Base-by-base conservation (phyloP, 164 flowering plant genomes). In the Vitis cinerea region DNA sequence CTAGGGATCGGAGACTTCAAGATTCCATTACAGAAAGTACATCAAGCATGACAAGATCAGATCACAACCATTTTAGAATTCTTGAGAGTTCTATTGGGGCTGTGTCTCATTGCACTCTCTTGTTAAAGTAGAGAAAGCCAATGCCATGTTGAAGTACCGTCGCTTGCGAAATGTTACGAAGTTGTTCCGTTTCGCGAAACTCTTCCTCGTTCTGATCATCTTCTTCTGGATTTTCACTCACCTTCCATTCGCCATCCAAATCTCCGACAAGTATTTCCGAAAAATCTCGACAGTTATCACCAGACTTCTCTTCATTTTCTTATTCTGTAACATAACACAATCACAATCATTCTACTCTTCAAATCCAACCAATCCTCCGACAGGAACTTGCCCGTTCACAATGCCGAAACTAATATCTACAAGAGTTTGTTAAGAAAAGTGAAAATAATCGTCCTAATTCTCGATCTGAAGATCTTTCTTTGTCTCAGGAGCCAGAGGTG, bases 101-200 rank as follows among this genome's bases (percentile, higher is more conserved):
- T 19, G 19, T 19, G 19, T 19, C 19, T 19, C 19, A 19, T 19
- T 19, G 19, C 19, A 19, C 19, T 19, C 19, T 19, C 19, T 19
- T 67, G 77, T 81, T 8, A 80, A 83, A 69, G 61, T 79, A 27
- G 90, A 85, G 81, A 86, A 90, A 52, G 69, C 82, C 5, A 75
- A 51, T 29, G 89, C 87, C 0, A 75, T 81, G 79, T 65, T 17
- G 9, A 52, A 67, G 37, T 85, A 79, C 72, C 75, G 66, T 37
- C 77, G 71, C 47, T 37, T 84, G n/a, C 79, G 50, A 19, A 79
- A 71, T 72, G 2, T 84, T 7, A 72, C 79, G 2, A 80, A 64
- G 48, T 44, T 87, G 11, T 81, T 91, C 71, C 92, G 97, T 27
- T 50, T 76, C 50, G 6, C 80, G 1, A 93, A 93, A 72, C 50